Evolutionary conservation across 78 protist species (phyloP).

Genomic region (Pigoraptor vietnamica): DNA sequence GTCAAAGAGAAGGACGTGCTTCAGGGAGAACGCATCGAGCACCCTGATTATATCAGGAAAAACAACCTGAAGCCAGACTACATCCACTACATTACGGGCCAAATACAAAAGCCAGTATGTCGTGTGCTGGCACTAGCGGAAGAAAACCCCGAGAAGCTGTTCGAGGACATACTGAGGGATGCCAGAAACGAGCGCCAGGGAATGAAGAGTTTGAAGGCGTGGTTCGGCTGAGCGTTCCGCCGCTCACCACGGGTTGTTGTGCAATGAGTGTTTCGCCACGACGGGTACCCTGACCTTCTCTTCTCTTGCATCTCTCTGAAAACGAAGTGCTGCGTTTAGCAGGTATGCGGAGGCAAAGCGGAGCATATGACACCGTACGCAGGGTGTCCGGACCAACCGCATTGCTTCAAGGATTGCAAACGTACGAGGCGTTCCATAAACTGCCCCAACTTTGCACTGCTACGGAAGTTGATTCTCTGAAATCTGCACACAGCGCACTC

Average conservation of each 20-base stretch:
- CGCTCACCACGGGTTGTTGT: neutral
- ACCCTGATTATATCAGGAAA: neutral
- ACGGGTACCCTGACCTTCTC: too few species aligned
- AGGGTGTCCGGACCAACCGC: too few species aligned
- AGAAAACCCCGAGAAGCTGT: neutral
- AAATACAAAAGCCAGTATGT: neutral
- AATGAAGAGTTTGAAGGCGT: neutral
- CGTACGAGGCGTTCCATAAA: too few species aligned
- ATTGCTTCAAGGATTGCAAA: too few species aligned
- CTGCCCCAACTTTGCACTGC: too few species aligned
- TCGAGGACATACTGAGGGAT: neutral
- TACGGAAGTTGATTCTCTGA: too few species aligned
- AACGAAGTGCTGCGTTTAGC: too few species aligned
- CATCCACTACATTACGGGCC: neutral
- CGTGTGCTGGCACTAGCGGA: neutral
- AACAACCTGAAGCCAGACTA: neutral
- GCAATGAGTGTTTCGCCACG: too few species aligned
- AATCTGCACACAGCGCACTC: too few species aligned
- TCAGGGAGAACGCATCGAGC: neutral
- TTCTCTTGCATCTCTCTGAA: too few species aligned
- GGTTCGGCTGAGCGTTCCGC: neutral
- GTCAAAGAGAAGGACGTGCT: neutral
- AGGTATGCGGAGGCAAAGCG: too few species aligned
- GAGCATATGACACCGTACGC: too few species aligned
- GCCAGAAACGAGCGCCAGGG: neutral